Percentiles rank a stretch among this genome's conserved stretches.
Conservation (phyloP, 225 moss, liverwort and hornwort species). For the Asterella californica region DNA sequence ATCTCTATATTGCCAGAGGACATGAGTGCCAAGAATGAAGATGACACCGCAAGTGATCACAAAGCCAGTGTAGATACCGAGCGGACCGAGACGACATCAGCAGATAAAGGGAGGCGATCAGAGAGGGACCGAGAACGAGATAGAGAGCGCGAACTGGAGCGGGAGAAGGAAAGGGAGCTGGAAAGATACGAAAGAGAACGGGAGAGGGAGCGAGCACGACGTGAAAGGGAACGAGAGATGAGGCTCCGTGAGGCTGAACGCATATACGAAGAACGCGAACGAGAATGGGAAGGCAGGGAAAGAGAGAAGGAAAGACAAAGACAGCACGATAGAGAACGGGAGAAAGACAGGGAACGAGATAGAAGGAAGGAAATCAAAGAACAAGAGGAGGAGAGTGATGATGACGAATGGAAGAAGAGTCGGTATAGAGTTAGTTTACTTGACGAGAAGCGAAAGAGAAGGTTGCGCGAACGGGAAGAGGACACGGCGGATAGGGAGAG, state of each 20-base stretch:
- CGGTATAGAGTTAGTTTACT: constrained; percentile 61
- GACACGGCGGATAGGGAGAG: constrained; percentile 73
- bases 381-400: constrained; percentile 94
- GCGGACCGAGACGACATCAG: constrained; percentile 57
- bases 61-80: constrained; percentile 61
- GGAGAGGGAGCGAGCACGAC: constrained; percentile 69
- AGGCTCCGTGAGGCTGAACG: constrained; percentile 79
- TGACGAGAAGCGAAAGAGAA: constrained; percentile 85
- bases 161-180: constrained; percentile 90
- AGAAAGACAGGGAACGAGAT: constrained; percentile 90
- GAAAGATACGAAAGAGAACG: constrained; percentile 85
- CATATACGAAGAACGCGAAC: constrained; percentile 77
- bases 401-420: constrained; percentile 81
- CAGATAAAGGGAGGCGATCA: constrained; percentile 70
- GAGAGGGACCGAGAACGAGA: constrained; percentile 87
- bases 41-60: constrained; percentile 71
- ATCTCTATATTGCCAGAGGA: constrained; percentile 50
- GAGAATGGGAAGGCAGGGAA: constrained; percentile 92
- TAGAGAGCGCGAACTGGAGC: constrained; percentile 83
- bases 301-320: constrained; percentile 85
- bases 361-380: constrained; percentile 87
- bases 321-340: constrained; percentile 71
- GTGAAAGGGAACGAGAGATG: constrained; percentile 81
- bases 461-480: constrained; percentile 75
- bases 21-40: constrained; percentile 68